These are phyloP conservation scores for Colletotrichum scovillei DNA, from an alignment of 2,329 filamentous ascomycete species.

Conservation along the genomic window DNA sequence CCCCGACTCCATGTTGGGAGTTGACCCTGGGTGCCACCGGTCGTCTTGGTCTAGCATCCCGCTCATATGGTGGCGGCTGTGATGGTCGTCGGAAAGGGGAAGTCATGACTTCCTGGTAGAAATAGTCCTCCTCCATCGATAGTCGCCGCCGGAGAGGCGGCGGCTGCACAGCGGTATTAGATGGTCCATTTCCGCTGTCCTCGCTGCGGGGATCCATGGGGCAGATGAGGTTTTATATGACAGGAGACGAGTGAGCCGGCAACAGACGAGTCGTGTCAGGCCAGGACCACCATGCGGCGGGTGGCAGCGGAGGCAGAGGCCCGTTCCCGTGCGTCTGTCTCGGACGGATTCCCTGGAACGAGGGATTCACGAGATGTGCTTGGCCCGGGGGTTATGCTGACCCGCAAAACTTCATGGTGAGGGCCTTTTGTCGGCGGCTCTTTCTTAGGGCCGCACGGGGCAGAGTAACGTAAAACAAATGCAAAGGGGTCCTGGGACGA, in stretches of 20 bases:
- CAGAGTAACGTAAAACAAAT: constrained; percentile 36
- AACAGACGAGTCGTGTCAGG: constrained; percentile 34
- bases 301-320: constrained; percentile 34
- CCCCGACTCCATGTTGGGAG: constrained; percentile 39
- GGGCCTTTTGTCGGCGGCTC: constrained; percentile 37
- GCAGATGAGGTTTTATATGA: constrained; percentile 31
- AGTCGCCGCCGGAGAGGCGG: constrained; percentile 57
- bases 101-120: constrained; percentile 64
- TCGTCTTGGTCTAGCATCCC: constrained; percentile 41
- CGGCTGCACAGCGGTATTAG: constrained; percentile 45
- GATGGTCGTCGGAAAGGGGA: constrained; percentile 54
- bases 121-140: constrained; percentile 67
- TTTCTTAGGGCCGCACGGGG: constrained; percentile 34
- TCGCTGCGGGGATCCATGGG: constrained; percentile 43
- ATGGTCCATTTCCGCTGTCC: constrained; percentile 38
- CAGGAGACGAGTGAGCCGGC: constrained; percentile 27
- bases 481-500: constrained; percentile 26
- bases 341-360: constrained; percentile 31
- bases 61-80: constrained; percentile 60
- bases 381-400: constrained; percentile 35
- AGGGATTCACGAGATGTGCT: constrained; percentile 34
- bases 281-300: constrained; percentile 34
- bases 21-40: constrained; percentile 34
- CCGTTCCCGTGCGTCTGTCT: constrained; percentile 36
- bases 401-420: constrained; percentile 36